Evolutionary conservation across 345 rosid species (phyloP).

Genomic region (Ceriops tagal): DNA sequence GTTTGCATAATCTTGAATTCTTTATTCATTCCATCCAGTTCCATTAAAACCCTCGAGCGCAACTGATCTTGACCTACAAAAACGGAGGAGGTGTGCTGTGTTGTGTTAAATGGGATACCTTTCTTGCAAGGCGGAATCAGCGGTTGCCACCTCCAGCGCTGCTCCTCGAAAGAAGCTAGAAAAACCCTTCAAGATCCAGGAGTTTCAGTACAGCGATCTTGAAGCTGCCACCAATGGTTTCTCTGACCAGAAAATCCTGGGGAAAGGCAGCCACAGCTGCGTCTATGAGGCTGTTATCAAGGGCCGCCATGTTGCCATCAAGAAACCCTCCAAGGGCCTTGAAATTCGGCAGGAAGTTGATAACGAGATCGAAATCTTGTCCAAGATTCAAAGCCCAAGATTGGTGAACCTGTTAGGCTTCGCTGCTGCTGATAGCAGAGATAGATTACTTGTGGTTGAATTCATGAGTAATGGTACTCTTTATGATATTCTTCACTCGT

Average conservation of each 20-base stretch:
- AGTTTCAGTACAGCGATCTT: constrained; percentile 74
- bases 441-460: constrained; percentile 81
- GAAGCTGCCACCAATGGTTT: constrained; percentile 94
- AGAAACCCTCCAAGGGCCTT: constrained; percentile 63
- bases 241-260: constrained; percentile 70
- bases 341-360: constrained; percentile 71
- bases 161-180: constrained; percentile 25
- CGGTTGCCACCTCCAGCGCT: constrained; percentile 32
- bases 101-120: constrained; percentile 62
- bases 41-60: too few species aligned
- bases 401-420: constrained; percentile 88
- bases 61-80: too few species aligned
- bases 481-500: constrained; percentile 82
- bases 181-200: constrained; percentile 72
- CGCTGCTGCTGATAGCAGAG: constrained; percentile 54
- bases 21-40: too few species aligned
- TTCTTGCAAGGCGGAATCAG: constrained; percentile 77
- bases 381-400: constrained; percentile 80
- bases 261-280: constrained; percentile 93
- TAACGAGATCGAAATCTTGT: constrained; percentile 93
- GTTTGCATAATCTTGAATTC: too few species aligned
- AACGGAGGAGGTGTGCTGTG: constrained; percentile 9
- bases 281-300: constrained; percentile 88
- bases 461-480: constrained; percentile 90
- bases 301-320: constrained; percentile 86